These are phyloP conservation scores for Willaertia magna DNA, from an alignment of 208 protist genomes.

Conservation along the genomic window DNA sequence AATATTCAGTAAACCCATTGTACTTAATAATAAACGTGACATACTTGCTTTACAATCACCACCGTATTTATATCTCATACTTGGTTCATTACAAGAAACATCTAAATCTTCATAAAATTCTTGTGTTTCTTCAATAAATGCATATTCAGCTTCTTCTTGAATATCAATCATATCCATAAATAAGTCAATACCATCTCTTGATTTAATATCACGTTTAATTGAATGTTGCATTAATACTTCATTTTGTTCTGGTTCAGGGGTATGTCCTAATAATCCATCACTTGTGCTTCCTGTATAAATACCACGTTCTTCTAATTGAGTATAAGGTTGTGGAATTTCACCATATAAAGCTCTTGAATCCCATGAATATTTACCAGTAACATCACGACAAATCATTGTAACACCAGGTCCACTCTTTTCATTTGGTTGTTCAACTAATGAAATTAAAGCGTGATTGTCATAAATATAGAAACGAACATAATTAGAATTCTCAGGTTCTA, in stretches of 20 bases:
- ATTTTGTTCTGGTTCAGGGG: not conserved
- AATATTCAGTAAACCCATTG: not conserved
- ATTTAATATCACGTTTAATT: not conserved
- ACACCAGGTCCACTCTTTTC: not conserved
- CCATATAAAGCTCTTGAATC: not conserved
- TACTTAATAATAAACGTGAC: not conserved
- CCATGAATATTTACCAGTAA: not conserved
- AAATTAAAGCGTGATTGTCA: not conserved
- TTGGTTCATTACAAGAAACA: not conserved
- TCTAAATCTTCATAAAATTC: not conserved
- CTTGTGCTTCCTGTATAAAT: not conserved
- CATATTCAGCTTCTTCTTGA: not conserved
- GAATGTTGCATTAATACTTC: not conserved
- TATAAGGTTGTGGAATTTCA: not conserved
- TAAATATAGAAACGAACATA: not conserved
- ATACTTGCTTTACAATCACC: not conserved
- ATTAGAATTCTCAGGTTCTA: not conserved
- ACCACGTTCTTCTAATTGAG: not conserved
- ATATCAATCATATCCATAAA: not conserved
- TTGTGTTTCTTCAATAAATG: not conserved
- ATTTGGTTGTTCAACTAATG: conserved; percentile 1
- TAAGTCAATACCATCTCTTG: not conserved
- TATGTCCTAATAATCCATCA: not conserved
- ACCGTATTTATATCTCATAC: not conserved
- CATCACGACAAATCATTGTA: not conserved